Evolutionary conservation across 2,329 filamentous ascomycete species (phyloP), one percentile per base, ranked within the genome.

Genomic region (Diaporthe sp.): DNA sequence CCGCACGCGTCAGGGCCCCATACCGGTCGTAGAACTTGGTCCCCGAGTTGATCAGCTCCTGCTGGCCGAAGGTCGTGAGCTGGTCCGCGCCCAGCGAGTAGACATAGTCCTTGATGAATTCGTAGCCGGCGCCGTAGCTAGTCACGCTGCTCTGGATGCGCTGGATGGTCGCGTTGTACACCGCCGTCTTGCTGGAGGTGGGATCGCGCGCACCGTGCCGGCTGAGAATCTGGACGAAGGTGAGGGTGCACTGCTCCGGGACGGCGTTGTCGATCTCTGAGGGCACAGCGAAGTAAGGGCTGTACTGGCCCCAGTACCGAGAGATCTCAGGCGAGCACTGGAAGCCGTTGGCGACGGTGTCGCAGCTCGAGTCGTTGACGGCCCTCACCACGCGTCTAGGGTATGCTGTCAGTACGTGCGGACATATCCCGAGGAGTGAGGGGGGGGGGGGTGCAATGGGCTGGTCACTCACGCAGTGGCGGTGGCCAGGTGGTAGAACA

Each of bases 201-300:
- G 96, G 96, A 80, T 94, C 93, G 70, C 96, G 90, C 50, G 94
- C 94, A 63, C 95, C 96, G 81, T 98, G 96, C 3, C 96, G 92
- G 30, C 94, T 95, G 63, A 98, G 88, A 32, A 96, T 86, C 79
- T 96, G 93, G 1, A 89, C 96, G 82, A 97, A 96, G 3, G 92
- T 96, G 78, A 96, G 85, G 17, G 89, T 85, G 83, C 96, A 98
- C n/a, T 86, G 87, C 0, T 85, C 77, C 0, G 95, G 95, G 0
- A 93, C 84, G 10, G 86, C 85, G 9, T 87, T 78, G 22, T 90
- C 85, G 68, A 94, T 90, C 3, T 90, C 86, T 1, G 93, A 95
- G 9, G 92, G 88, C 0, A 96, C 92, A 1, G 92, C 89, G 83
- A 94, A 98, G 84, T 92, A 97, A 2, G 95, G 94, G 25, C 94